Evolutionary conservation across 2,329 filamentous ascomycete species (phyloP).

Genomic region (Dendrostoma leiphaemia): DNA sequence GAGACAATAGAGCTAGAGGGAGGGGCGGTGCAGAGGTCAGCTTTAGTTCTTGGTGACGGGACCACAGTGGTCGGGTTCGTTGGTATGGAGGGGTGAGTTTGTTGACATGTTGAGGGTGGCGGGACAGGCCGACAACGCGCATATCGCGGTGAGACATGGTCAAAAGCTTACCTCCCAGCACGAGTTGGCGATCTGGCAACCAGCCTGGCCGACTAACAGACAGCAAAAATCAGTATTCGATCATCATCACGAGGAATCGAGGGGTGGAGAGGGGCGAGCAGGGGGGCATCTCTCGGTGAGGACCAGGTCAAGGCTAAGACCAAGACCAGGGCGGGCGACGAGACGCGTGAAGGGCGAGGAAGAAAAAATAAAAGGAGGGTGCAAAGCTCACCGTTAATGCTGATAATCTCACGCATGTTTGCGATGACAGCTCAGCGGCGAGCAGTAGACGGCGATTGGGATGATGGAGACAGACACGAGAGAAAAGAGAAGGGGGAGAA

Average conservation of each 20-base stretch:
- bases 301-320: constrained; percentile 34
- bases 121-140: constrained; percentile 10
- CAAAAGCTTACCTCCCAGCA: constrained; percentile 93
- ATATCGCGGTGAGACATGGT: neutral
- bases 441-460: constrained; percentile 21
- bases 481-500: constrained; percentile 27
- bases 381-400: constrained; percentile 82
- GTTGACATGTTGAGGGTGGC: constrained; percentile 18
- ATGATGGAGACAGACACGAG: constrained; percentile 32
- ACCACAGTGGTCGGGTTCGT: constrained; percentile 13
- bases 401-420: constrained; percentile 99
- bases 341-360: constrained; percentile 29
- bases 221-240: constrained; percentile 50
- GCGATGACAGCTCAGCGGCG: constrained; percentile 25
- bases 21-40: constrained; percentile 21
- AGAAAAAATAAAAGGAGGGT: constrained; percentile 19
- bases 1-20: constrained; percentile 89
- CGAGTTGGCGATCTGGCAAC: constrained; percentile 99
- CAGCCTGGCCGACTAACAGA: constrained; percentile 90
- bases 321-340: constrained; percentile 12
- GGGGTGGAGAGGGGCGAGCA: constrained; percentile 21
- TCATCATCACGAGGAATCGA: constrained; percentile 6
- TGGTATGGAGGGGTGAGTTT: constrained; percentile 6
- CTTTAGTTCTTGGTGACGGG: constrained; percentile 24
- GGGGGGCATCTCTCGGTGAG: constrained; percentile 40